phyloP scores from a whole-genome alignment of 2,329 filamentous ascomycete genomes.

The Diplodia mutila region DNA sequence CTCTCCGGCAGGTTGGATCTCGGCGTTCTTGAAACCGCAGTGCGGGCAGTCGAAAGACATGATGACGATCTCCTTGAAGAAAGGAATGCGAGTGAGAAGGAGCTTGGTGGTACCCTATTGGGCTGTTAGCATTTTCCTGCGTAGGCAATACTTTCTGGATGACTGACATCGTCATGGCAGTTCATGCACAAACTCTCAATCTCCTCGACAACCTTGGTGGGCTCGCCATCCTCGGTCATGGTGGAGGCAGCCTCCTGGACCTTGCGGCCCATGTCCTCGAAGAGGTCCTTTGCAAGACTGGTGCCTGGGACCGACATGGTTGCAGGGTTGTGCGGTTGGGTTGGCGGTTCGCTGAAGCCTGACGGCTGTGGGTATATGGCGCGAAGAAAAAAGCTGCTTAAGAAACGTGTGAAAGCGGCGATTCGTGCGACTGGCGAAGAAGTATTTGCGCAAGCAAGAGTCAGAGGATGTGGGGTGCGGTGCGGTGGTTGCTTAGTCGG shows the following conservation, averaged over 20 bases:
- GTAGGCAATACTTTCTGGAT: neutral
- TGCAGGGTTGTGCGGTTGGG: neutral
- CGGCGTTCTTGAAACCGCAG: slow-evolving; percentile 88
- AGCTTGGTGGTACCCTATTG: slow-evolving; percentile 78
- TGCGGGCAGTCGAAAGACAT: slow-evolving; percentile 95
- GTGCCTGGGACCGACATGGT: slow-evolving; percentile 40
- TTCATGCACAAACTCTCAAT: slow-evolving; percentile 61
- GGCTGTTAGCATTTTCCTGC: slow-evolving; percentile 19
- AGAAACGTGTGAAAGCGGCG: neutral
- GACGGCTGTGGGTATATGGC: neutral
- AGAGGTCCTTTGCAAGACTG: slow-evolving; percentile 52
- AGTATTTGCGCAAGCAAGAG: neutral
- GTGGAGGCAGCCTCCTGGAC: slow-evolving; percentile 47
- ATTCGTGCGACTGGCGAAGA: neutral
- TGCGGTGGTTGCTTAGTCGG: slow-evolving; percentile 12
- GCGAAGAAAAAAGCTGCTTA: neutral
- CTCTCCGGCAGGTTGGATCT: slow-evolving; percentile 88
- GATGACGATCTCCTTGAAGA: slow-evolving; percentile 95
- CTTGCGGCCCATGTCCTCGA: slow-evolving; percentile 57
- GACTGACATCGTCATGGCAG: slow-evolving; percentile 54
- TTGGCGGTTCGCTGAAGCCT: neutral
- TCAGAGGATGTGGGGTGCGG: slow-evolving; percentile 10
- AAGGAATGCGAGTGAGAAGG: slow-evolving; percentile 89
- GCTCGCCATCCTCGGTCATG: slow-evolving; percentile 43
- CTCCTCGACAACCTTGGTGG: slow-evolving; percentile 56